phyloP scores from a whole-genome alignment of 1,284 basidiomycete species.

The Ceratobasidium theobromae region DNA sequence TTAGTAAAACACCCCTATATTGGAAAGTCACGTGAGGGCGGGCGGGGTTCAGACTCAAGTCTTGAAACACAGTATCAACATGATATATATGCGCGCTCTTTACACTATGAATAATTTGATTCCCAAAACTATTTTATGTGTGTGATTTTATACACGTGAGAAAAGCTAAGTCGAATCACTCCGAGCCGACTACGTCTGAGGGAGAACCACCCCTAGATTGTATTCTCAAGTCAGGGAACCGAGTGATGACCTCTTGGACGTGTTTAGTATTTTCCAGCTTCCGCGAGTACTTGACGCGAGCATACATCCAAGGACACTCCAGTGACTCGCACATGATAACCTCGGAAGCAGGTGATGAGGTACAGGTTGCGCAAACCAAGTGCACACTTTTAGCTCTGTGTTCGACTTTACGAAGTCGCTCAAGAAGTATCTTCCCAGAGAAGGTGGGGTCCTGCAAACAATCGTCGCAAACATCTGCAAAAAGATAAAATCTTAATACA shows the following conservation, averaged over 20 bases:
- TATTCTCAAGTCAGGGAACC: slow-evolving; percentile 6
- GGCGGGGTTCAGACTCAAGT: too few relatives aligned
- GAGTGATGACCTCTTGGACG: slow-evolving; percentile 41
- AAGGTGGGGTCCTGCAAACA: slow-evolving; percentile 59
- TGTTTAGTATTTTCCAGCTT: slow-evolving; percentile 53
- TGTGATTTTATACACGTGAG: too few relatives aligned
- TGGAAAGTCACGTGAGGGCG: slow-evolving; percentile 5
- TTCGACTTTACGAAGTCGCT: slow-evolving; percentile 61
- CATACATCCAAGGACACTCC: slow-evolving; percentile 82
- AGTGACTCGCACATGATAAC: slow-evolving; percentile 73
- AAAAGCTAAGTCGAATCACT: not conserved
- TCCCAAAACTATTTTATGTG: too few relatives aligned
- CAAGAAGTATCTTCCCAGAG: slow-evolving; percentile 62
- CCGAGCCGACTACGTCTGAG: not conserved
- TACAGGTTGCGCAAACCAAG: slow-evolving; percentile 70
- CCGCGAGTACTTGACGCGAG: slow-evolving; percentile 64
- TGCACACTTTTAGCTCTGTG: slow-evolving; percentile 59
- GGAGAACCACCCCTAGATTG: not conserved
- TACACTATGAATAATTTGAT: too few relatives aligned
- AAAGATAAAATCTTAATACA: slow-evolving; percentile 17
- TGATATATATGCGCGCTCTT: too few relatives aligned
- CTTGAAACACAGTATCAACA: too few relatives aligned
- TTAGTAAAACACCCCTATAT: slow-evolving; percentile 22
- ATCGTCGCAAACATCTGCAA: slow-evolving; percentile 63
- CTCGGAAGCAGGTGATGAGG: slow-evolving; percentile 57